These are phyloP conservation scores for Macrocystidia cucumis DNA, from an alignment of 1,284 basidiomycete genomes.

Conservation along the genomic window DNA sequence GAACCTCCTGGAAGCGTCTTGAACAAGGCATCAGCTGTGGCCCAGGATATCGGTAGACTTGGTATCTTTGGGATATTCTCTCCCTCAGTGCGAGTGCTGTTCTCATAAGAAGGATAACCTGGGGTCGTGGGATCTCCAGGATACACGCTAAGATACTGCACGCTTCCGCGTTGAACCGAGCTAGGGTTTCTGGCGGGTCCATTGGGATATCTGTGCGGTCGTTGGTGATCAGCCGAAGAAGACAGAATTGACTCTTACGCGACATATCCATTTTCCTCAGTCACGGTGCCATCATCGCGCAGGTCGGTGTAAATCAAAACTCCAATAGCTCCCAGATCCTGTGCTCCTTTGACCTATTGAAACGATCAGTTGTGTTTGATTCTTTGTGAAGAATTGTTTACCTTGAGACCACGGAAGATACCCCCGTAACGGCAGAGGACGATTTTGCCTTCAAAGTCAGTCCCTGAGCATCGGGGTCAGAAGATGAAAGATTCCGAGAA, in stretches of 20 bases:
- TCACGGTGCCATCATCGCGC: slow-evolving; percentile 82
- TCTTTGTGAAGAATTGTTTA: slow-evolving; percentile 15
- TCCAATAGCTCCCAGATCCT: slow-evolving; percentile 75
- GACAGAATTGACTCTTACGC: slow-evolving; percentile 23
- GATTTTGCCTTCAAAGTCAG: slow-evolving; percentile 75
- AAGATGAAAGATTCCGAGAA: no score
- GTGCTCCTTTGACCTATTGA: slow-evolving; percentile 66
- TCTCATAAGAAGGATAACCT: slow-evolving; percentile 80
- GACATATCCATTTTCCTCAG: slow-evolving; percentile 68
- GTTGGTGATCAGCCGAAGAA: background rate
- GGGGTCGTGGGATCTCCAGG: slow-evolving; percentile 87
- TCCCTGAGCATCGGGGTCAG: no score
- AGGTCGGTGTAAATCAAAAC: slow-evolving; percentile 85
- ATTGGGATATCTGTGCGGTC: slow-evolving; percentile 43
- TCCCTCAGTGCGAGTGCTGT: slow-evolving; percentile 65
- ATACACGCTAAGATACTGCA: slow-evolving; percentile 77
- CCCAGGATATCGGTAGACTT: slow-evolving; percentile 72
- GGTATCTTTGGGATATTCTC: slow-evolving; percentile 78
- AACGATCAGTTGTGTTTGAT: background rate
- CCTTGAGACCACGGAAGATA: slow-evolving; percentile 82
- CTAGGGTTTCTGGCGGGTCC: slow-evolving; percentile 86
- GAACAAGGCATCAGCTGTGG: slow-evolving; percentile 56
- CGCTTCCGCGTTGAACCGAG: slow-evolving; percentile 82
- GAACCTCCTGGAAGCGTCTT: slow-evolving; percentile 30
- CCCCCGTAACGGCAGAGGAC: slow-evolving; percentile 80